These are phyloP conservation scores for Epichloe coenophiala DNA, from an alignment of 2,329 filamentous ascomycete genomes.

Conservation along the genomic window DNA sequence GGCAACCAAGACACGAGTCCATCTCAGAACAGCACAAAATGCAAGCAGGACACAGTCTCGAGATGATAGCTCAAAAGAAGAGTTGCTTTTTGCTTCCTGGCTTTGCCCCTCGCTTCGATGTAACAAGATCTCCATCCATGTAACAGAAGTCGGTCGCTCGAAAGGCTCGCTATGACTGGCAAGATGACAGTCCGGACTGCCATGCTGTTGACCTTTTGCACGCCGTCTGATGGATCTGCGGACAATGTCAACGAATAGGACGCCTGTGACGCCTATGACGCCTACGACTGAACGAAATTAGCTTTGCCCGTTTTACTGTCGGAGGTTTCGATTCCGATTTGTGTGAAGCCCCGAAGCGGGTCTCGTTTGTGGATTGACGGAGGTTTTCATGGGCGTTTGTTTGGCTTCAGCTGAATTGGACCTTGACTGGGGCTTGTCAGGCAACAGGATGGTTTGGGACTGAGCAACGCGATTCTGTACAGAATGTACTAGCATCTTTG, in stretches of 20 bases:
- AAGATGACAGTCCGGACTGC: not conserved
- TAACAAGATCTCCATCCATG: not conserved
- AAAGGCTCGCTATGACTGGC: not conserved
- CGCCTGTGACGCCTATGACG: not conserved
- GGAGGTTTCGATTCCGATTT: not conserved
- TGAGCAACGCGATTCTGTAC: not conserved
- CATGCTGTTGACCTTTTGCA: not conserved
- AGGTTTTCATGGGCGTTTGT: not conserved
- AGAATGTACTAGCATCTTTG: no score
- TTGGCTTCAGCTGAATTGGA: not conserved
- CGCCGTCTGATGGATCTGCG: not conserved
- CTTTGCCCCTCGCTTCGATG: conserved; percentile 1
- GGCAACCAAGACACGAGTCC: not conserved
- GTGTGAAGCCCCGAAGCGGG: not conserved
- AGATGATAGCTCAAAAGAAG: not conserved
- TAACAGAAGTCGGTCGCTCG: not conserved
- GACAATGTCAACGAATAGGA: not conserved
- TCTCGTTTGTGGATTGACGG: not conserved
- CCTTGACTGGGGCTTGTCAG: not conserved
- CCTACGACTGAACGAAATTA: not conserved
- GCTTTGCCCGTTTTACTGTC: not conserved
- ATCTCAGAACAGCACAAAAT: not conserved
- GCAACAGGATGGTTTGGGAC: not conserved
- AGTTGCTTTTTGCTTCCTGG: not conserved
- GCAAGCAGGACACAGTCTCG: not conserved